Conservation (phyloP, 768 basidiomycete genomes). For the Boletus tomentosulus region DNA sequence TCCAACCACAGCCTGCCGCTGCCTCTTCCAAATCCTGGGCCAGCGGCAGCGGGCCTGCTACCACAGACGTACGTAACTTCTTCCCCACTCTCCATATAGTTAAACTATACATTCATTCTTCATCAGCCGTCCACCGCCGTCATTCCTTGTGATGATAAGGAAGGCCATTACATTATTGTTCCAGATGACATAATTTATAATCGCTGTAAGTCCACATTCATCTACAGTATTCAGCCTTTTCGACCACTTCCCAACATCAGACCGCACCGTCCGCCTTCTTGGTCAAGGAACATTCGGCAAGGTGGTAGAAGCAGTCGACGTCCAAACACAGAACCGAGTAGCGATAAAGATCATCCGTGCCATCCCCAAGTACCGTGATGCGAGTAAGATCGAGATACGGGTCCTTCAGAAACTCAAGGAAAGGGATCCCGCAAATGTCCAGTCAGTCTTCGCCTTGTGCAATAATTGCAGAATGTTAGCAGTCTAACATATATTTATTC, state of each 20-base stretch:
- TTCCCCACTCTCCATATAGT: conserved; percentile 5
- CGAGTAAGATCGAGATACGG: conserved; percentile 95
- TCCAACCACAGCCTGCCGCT: conserved; percentile 48
- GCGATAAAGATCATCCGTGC: conserved; percentile 99
- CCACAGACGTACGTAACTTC: conserved; percentile 58
- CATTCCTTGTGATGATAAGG: conserved; percentile 90
- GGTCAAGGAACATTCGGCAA: conserved; percentile 99
- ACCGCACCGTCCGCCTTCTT: conserved; percentile 85
- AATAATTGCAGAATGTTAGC: conserved; percentile 19
- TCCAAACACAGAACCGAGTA: conserved; percentile 67
- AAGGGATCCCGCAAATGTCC: conserved; percentile 79
- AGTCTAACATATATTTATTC: not conserved
- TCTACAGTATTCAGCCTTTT: conserved; percentile 1
- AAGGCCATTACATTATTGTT: conserved; percentile 96
- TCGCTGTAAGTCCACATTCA: conserved; percentile 58
- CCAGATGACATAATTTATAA: conserved; percentile 84
- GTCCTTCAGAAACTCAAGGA: conserved; percentile 90
- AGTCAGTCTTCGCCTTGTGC: conserved; percentile 52
- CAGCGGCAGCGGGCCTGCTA: conserved; percentile 57
- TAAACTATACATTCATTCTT: conserved; percentile 20
- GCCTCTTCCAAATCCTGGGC: conserved; percentile 62
- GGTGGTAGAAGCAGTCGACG: conserved; percentile 91
- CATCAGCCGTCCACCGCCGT: conserved; percentile 60
- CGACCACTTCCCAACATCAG: conserved; percentile 39
- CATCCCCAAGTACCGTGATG: conserved; percentile 98